Evolutionary conservation across 1,284 basidiomycete species (phyloP), one percentile per base, ranked within the genome.

Genomic region (Polyporus tsugae): DNA sequence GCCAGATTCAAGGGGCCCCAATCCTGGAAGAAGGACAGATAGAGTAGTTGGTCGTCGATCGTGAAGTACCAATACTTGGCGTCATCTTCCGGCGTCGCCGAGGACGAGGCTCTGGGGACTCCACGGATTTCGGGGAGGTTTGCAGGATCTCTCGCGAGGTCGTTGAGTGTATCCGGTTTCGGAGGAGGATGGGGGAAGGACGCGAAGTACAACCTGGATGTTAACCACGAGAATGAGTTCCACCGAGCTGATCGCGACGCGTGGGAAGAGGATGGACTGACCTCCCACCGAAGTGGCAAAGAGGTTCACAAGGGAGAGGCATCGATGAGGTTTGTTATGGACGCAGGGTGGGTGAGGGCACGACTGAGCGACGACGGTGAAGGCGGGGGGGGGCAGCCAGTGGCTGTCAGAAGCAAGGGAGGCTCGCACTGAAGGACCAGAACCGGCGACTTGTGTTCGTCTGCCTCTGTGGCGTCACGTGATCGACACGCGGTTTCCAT

Each of bases 1-100:
- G 94, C 91, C 49, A 97, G 86, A 80, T 98, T 98, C 70, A 97
- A 84, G 19, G 98, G 97, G 11, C 97, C 97, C 91, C 94, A 95
- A 80, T 98, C 96, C 77, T 94, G 90, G 78, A 93, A 96, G 87
- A 99, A 99, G 42, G 94, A 94, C 67, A 96, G 89, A 83, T 99
- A 99, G 72, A 92, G 87, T 63, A 99, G 88, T 72, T 96, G 91
- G 81, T 97, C 91, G 82, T 99, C 95, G 82, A 97, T 89, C 65
- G 91, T 93, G 82, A 95, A 94, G 80, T 91, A 95, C 81, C 93
- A 94, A 80, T 93, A 95, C 64, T 86, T 84, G 65, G 90, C 87
- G 73, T 87, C 83, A 72, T 90, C 89, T 75, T 93, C 91, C 58
- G 90, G 87, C 29, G 90, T 86, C 42, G 86, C 82, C 42, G 88